Percentiles rank a stretch among this genome's conserved stretches.
phyloP scores from a whole-genome alignment of 495 filamentous ascomycete species.

The Aspergillus homomorphus region DNA sequence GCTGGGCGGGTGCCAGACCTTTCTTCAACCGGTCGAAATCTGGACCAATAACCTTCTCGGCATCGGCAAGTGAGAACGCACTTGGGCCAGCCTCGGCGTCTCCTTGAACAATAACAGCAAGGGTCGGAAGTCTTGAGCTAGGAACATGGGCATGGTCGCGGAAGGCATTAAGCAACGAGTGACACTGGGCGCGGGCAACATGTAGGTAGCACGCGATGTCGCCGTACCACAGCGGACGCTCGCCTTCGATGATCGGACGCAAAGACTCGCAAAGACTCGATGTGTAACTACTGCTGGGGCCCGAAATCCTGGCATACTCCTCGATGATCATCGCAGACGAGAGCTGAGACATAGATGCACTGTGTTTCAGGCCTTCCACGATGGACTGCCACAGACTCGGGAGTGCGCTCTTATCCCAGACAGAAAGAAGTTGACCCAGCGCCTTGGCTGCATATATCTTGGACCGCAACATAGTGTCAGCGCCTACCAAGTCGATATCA shows the following conservation, averaged over 20 bases:
- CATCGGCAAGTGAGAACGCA: constrained; percentile 84
- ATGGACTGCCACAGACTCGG: constrained; percentile 49
- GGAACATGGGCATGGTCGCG: constrained; percentile 78
- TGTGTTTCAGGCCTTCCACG: constrained; percentile 59
- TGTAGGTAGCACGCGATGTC: constrained; percentile 87
- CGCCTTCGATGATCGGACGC: constrained; percentile 70
- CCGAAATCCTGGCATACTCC: constrained; percentile 64
- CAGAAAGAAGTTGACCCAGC: constrained; percentile 56
- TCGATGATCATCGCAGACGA: constrained; percentile 80
- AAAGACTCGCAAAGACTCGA: constrained; percentile 57
- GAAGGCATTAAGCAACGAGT: constrained; percentile 84
- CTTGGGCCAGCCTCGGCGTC: constrained; percentile 84
- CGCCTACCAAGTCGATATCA: constrained; percentile 88
- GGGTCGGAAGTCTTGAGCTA: constrained; percentile 64
- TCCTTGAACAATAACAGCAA: constrained; percentile 89
- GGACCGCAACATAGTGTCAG: constrained; percentile 82
- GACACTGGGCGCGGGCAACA: constrained; percentile 84
- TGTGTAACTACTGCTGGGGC: constrained; percentile 44
- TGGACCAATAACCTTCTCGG: constrained; percentile 74
- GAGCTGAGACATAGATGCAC: constrained; percentile 81
- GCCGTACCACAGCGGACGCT: constrained; percentile 76
- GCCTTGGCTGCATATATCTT: constrained; percentile 82
- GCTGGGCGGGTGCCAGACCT: constrained; percentile 74
- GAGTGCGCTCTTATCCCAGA: constrained; percentile 45
- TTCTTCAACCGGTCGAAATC: constrained; percentile 89